Base-by-base conservation (phyloP, 257 asterid species). In the Schizonepeta tenuifolia region DNA sequence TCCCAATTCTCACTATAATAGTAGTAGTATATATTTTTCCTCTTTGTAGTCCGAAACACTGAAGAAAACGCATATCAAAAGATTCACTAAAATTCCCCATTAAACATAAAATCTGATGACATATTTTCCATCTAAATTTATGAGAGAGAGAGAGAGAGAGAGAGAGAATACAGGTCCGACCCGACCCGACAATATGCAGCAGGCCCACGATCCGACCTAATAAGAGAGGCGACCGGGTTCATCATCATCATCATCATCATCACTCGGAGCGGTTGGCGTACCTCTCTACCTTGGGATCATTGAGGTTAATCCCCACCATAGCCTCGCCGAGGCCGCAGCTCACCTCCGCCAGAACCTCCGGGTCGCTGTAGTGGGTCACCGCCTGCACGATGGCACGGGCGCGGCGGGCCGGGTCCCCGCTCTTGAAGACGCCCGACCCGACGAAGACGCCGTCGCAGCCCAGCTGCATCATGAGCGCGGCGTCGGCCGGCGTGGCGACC, bases 361-460 rank as follows among this genome's bases (percentile, higher is more conserved):
- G 90, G 78, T 90, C 97, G 22, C 91, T 88, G 80, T 90, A 90
- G 58, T 88, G 96, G 22, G 96, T 86, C 26, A 88, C 97, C 0
- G 97, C 97, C 82, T 90, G 96, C 36, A 90, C 97, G 13, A 90
- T 90, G 0, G 97, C 97, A 60, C 97, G 80, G 0, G 93, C 97
- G 20, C 97, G 76, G 2, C 86, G 79, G 9, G 89, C 96, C 53
- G 97, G 97, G 72, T 90, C 97, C 0, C 97, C 97, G 59, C 97
- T 90, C 90, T 90, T 90, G 83, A 90, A 90, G 46, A 90, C 89
- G 1, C 97, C 97, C 0, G 97, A 90, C 2, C 97, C 97, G 1
- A 90, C 97, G 58, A 90, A 88, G 50, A 90, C 97, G 15, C 97
- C 97, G 71, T 90, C 97, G 76, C 97, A 90, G 5, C 96, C 96